A percentile compares a stretch with the other conserved stretches of the same genome.
These are phyloP conservation scores for Theobroma cacao DNA, from an alignment of 345 rosid species.

Conservation along the genomic window DNA sequence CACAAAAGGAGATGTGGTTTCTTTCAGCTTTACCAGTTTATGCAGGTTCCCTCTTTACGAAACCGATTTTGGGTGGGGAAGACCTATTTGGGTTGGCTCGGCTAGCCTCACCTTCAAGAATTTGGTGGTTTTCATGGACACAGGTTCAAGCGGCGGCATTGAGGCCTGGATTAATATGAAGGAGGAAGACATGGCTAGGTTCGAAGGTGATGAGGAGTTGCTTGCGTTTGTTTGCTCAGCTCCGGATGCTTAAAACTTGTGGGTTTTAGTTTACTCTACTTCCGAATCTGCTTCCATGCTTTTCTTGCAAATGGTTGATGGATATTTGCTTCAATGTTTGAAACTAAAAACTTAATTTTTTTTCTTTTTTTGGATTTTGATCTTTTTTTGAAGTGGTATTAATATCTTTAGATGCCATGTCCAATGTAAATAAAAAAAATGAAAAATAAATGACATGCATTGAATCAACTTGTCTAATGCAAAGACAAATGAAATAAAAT, in stretches of 20 bases:
- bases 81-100: slow-evolving; percentile 25
- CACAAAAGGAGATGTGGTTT: slow-evolving; percentile 21
- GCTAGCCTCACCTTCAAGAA: slow-evolving; percentile 21
- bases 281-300: too few species aligned
- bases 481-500: too few species aligned
- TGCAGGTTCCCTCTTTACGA: slow-evolving; percentile 38
- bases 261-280: not conserved
- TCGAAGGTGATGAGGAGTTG: slow-evolving; percentile 24
- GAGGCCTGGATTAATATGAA: slow-evolving; percentile 24
- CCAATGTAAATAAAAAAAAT: too few species aligned
- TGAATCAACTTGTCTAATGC: too few species aligned
- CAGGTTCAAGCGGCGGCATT: slow-evolving; percentile 19
- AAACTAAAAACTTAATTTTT: too few species aligned
- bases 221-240: not conserved
- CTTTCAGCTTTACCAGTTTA: slow-evolving; percentile 29
- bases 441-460: too few species aligned
- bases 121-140: slow-evolving; percentile 24
- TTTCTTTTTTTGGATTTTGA: too few species aligned
- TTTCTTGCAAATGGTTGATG: too few species aligned
- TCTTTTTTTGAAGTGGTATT: too few species aligned
- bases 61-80: slow-evolving; percentile 38
- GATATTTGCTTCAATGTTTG: too few species aligned
- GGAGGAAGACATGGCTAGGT: slow-evolving; percentile 27
- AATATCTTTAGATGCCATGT: too few species aligned
- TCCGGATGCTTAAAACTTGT: not conserved